These are phyloP conservation scores for Pseudocercospora fuligena DNA, from an alignment of 2,329 filamentous ascomycete genomes.

Conservation along the genomic window DNA sequence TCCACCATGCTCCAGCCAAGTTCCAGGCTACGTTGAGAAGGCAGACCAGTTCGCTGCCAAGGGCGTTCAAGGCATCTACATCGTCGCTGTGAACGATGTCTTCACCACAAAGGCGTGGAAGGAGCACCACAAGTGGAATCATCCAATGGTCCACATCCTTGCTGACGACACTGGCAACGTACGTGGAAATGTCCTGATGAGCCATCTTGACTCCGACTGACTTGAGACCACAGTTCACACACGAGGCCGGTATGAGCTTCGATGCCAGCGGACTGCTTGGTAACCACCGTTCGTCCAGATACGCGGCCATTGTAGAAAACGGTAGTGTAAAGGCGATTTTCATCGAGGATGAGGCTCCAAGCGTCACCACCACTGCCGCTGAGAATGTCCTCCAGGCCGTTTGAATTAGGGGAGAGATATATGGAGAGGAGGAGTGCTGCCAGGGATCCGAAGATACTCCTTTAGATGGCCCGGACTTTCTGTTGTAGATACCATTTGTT, in stretches of 20 bases:
- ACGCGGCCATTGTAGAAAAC: slow-evolving; percentile 33
- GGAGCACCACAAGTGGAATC: slow-evolving; percentile 32
- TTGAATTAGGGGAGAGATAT: slow-evolving; percentile 4
- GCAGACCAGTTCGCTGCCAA: slow-evolving; percentile 36
- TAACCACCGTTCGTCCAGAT: slow-evolving; percentile 32
- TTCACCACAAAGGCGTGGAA: slow-evolving; percentile 37
- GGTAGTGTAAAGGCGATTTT: slow-evolving; percentile 32
- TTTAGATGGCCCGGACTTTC: not conserved
- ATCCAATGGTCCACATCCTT: slow-evolving; percentile 34
- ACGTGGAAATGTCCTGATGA: slow-evolving; percentile 1
- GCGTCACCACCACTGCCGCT: slow-evolving; percentile 32
- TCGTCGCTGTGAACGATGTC: slow-evolving; percentile 36
- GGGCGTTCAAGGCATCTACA: slow-evolving; percentile 36
- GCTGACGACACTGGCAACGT: slow-evolving; percentile 34
- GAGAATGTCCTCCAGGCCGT: slow-evolving; percentile 31
- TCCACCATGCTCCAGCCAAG: slow-evolving; percentile 36
- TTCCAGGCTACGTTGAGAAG: slow-evolving; percentile 35
- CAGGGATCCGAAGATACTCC: not conserved
- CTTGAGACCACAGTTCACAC: slow-evolving; percentile 29
- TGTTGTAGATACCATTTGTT: not conserved
- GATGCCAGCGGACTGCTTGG: slow-evolving; percentile 34
- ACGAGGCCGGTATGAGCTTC: slow-evolving; percentile 32
- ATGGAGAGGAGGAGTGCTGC: not conserved
- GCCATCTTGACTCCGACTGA: not conserved
- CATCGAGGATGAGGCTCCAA: slow-evolving; percentile 35